Evolutionary conservation across 2,329 filamentous ascomycete species (phyloP), one percentile per base, ranked within the genome.

Genomic region (Colletotrichum euphorbiae): DNA sequence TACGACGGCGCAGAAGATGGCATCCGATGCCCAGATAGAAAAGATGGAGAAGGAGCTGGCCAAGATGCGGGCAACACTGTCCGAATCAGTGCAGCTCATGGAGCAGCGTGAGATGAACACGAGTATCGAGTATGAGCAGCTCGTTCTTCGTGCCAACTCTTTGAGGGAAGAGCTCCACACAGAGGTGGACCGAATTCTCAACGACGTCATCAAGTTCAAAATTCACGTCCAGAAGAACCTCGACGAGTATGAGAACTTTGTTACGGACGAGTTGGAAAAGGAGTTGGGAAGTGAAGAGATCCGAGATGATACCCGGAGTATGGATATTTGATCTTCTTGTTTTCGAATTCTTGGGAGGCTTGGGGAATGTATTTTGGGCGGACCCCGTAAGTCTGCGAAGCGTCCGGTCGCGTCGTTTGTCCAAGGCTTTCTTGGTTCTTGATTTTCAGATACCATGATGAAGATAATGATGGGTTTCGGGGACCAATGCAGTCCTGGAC

Each of bases 21-120:
- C 90, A 7, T 93, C 91, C 2, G 96, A 98, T 77, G 90, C 94
- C 8, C 95, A 98, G 78, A 97, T 99, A 74, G 96, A 99, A 80
- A 96, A 96, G 83, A 97, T 98, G 91, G 96, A 99, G 81, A 98
- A 97, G 80, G 94, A 99, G 78, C 83, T 99, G n/a, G 92, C 93
- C 52, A 93, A 94, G 77, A 97, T 98, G 93, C 88, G 94, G 46
- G 88, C 91, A 2, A 91, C 91, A 11, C 83, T 98, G 33, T 91
- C 89, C 3, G 95, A 98, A 78, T 94, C 90, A 38, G 92, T 98
- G 60, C 93, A 98, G 79, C 80, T 97, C 54, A 91, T 98, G 87
- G 94, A 98, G 78, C 95, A 98, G 79, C 87, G 93, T 62, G 94
- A 98, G 82, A 97, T 98, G 88, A 97, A 94, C 74, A 96, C 93